Evolutionary conservation across 2,329 filamentous ascomycete species (phyloP), one percentile per base, ranked within the genome.

Genomic region (Colletotrichum spaethianum): DNA sequence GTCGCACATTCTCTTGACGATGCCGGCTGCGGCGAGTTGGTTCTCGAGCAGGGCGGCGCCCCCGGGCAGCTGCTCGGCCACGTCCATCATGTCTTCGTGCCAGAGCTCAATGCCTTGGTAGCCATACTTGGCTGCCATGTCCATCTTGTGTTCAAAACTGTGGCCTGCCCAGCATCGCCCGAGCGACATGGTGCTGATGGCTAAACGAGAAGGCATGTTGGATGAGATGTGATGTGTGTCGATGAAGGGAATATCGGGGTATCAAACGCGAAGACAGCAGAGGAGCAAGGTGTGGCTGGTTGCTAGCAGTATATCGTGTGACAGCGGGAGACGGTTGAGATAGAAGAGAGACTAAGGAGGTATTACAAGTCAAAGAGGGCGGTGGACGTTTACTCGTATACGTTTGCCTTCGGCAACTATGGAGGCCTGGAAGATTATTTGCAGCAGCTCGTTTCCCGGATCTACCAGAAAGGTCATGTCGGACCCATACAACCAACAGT

Each of bases 181-280:
- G 1, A 96, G 86, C 60, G 93, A 95, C 87, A 95, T 93, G 74
- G 92, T 93, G 70, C 91, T 91, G 78, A 96, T 95, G 48, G 87
- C 92, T 74, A 92, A 87, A 74, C 86, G 87, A 80, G 86, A 90
- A 73, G 86, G 79, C 87, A 89, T 89, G 38, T 70, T 82, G 76
- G 40, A 33, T 23, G 36, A 18, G 12, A 46, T 52, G 57, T 50
- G 40, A 31, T 20, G n/a, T 5, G 1, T 26, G 18, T 59, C 12
- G 16, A 46, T 28, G 42, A 31, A 46, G 14, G 48, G 48, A 59
- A 46, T 40, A 26, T n/a, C 65, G 46, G 52, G 50, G 61, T 57
- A 56, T 64, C 40, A 67, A 57, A 42, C 50, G 33, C 11, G 33
- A 36, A 67, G 28, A 53, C 46, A 57, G 44, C 16, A 57, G 12